These are phyloP conservation scores for Immersiporthe knoxdaviesiana DNA, from an alignment of 2,329 filamentous ascomycete species.

Conservation along the genomic window DNA sequence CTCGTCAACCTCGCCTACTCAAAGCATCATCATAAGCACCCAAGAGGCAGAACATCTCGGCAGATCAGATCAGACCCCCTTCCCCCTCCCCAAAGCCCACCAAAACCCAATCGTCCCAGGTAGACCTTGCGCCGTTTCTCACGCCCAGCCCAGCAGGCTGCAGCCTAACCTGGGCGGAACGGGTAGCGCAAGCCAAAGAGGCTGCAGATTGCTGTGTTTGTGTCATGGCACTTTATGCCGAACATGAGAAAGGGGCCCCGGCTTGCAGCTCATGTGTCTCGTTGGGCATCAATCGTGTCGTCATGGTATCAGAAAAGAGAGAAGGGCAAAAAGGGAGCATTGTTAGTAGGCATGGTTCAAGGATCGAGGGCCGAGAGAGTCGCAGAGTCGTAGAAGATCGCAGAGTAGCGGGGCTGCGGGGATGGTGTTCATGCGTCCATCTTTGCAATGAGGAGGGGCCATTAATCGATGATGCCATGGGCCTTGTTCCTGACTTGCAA, in stretches of 20 bases:
- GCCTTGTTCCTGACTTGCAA: background rate
- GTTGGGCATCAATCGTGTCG: background rate
- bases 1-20: too few relatives aligned
- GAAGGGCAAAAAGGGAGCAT: background rate
- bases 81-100: too few relatives aligned
- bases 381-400: too few relatives aligned
- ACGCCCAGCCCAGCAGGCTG: too few relatives aligned
- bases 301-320: background rate
- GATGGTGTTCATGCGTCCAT: background rate
- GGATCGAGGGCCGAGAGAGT: background rate
- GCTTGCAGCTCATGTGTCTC: background rate
- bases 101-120: too few relatives aligned
- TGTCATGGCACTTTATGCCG: background rate
- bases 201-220: background rate
- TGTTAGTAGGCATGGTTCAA: slow-evolving; percentile 1
- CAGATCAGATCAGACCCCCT: too few relatives aligned
- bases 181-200: background rate
- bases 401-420: background rate
- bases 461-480: background rate
- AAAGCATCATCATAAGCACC: too few relatives aligned
- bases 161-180: too few relatives aligned
- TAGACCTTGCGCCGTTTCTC: too few relatives aligned
- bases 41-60: too few relatives aligned
- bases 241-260: background rate
- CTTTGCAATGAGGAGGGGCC: background rate